phyloP scores from a whole-genome alignment of 2,329 filamentous ascomycete species.

The Knufia fluminis region DNA sequence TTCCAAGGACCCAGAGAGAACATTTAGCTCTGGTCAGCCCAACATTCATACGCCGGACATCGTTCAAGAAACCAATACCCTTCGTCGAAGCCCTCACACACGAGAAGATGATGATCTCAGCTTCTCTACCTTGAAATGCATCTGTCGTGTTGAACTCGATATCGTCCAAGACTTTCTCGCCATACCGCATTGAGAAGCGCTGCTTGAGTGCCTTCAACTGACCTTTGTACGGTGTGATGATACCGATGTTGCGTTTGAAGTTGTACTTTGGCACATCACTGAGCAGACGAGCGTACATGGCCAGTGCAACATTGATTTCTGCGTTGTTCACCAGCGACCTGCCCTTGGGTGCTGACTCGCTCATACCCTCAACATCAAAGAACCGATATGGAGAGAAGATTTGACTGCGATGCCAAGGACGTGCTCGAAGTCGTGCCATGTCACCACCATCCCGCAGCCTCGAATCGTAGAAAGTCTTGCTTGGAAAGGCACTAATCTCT shows the following conservation, averaged over 20 bases:
- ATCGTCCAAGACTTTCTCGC: slow-evolving; percentile 61
- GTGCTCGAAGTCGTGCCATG: slow-evolving; percentile 66
- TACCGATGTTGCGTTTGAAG: slow-evolving; percentile 76
- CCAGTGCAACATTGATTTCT: slow-evolving; percentile 78
- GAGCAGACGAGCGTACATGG: slow-evolving; percentile 70
- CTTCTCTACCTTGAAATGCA: slow-evolving; percentile 93
- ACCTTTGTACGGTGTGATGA: slow-evolving; percentile 97
- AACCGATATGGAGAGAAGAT: slow-evolving; percentile 90
- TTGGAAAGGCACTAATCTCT: slow-evolving; percentile 86
- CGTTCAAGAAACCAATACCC: slow-evolving; percentile 94
- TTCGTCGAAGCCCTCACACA: slow-evolving; percentile 89
- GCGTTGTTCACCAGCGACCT: slow-evolving; percentile 84
- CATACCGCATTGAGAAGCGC: slow-evolving; percentile 64
- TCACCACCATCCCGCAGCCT: slow-evolving; percentile 72
- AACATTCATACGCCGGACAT: slow-evolving; percentile 98
- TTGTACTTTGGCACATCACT: slow-evolving; percentile 61
- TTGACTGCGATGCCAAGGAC: slow-evolving; percentile 75
- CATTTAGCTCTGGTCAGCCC: slow-evolving; percentile 94
- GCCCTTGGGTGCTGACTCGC: slow-evolving; percentile 69
- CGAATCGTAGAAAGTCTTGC: slow-evolving; percentile 83
- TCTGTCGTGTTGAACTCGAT: slow-evolving; percentile 99
- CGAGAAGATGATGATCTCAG: slow-evolving; percentile 97
- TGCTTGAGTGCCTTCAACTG: slow-evolving; percentile 72
- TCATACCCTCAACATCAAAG: slow-evolving; percentile 87
- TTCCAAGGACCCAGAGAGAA: slow-evolving; percentile 91